Conservation (phyloP, 345 rosid species). For the Moricandia arvensis region DNA sequence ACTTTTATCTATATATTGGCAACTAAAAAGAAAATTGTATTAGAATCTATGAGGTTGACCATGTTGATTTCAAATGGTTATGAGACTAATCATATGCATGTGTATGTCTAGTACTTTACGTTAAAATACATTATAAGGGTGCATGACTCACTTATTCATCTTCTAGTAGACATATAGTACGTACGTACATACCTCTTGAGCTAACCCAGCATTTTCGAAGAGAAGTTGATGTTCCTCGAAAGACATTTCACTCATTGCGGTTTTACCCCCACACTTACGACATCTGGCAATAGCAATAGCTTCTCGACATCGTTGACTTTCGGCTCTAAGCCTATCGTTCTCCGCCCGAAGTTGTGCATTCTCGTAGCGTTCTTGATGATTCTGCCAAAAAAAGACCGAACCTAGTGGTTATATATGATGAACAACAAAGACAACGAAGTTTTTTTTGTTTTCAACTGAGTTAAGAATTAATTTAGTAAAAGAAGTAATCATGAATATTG, state of each 20-base stretch:
- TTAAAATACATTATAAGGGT: background rate
- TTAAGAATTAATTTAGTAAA: background rate
- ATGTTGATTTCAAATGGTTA: constrained; percentile 1
- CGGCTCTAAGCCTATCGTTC: constrained; percentile 71
- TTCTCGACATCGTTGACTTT: constrained; percentile 58
- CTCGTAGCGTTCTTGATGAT: constrained; percentile 73
- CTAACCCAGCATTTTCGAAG: constrained; percentile 62
- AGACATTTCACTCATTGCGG: constrained; percentile 79
- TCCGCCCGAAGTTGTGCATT: constrained; percentile 64
- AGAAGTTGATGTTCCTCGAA: constrained; percentile 83
- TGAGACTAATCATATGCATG: background rate
- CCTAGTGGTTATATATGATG: background rate
- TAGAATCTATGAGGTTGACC: background rate
- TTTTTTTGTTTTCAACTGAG: constrained; percentile 8
- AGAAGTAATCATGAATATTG: background rate
- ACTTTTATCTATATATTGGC: background rate
- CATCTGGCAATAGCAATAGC: constrained; percentile 68
- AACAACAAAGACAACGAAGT: background rate
- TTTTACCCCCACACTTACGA: constrained; percentile 77
- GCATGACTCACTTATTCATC: background rate
- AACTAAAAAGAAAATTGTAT: background rate
- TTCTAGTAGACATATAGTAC: background rate
- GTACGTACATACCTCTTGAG: constrained; percentile 62
- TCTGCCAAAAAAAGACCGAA: constrained; percentile 40
- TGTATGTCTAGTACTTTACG: background rate